Evolutionary conservation across 2,329 filamentous ascomycete genomes (phyloP), one percentile per base, ranked within the genome.

Genomic region (Fusarium nelsonii): DNA sequence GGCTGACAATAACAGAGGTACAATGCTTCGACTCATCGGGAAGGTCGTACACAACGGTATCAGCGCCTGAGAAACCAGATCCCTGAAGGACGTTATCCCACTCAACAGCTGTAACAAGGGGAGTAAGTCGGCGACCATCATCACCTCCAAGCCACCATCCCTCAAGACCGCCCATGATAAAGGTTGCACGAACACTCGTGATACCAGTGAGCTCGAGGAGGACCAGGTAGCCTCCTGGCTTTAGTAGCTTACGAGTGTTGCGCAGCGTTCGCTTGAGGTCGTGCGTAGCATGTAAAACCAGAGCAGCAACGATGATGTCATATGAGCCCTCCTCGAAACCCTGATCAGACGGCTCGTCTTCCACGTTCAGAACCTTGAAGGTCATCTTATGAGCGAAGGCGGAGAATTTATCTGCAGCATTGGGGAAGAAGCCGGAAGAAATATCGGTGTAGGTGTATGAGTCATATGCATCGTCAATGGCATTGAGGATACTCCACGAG

Each of bases 141-240:
- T 55, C 59, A 2, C 37, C 59, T 1, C 65, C 65, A 4, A 56
- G 51, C 65, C 65, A 69, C 63, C 65, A 68, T 4, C 52, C 65
- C 2, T 60, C 53, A 2, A 69, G 51, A 2, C 65, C 55, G 1
- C 65, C 64, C 49, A 69, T 64, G 0, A 56, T 45, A 0, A 58
- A 46, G 2, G 44, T 44, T 9, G 53, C 2, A 14, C 65, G 54
- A 0, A 59, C 49, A 6, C 53, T 54, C 0, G 58, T 51, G 3
- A 52, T 49, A 20, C 57, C 51, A 10, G 52, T 68, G 12, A 50
- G 54, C 16, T 69, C 65, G 1, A 63, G 40, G 4, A 52, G 41
- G 0, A 69, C 55, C 1, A 62, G 59, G 5, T 45, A 56, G n/a
- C 59, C 59, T 3, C 59, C 59, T 2, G 59, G 56, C 20, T 61